Evolutionary conservation across 805 yeast genomes (phyloP).

Genomic region (Metschnikowia anglica): DNA sequence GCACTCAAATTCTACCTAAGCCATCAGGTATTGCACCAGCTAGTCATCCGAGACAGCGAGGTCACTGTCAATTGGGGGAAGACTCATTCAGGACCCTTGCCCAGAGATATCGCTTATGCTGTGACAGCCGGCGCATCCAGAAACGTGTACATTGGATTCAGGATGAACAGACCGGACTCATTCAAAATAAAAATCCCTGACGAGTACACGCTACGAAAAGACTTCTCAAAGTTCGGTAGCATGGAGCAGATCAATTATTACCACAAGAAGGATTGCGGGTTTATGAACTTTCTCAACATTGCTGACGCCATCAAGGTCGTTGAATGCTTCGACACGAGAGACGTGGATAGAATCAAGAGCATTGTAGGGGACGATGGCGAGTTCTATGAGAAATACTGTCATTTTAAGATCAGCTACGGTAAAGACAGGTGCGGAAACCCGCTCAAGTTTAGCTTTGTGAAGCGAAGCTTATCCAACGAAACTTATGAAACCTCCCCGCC

Average conservation of each 20-base stretch:
- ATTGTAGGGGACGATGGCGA: slow-evolving; percentile 36
- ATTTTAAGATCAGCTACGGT: slow-evolving; percentile 64
- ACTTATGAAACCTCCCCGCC: background rate
- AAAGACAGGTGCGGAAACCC: slow-evolving; percentile 82
- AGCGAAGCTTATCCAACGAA: slow-evolving; percentile 13
- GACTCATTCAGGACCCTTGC: slow-evolving; percentile 62
- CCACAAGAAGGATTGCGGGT: slow-evolving; percentile 70
- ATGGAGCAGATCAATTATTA: slow-evolving; percentile 75
- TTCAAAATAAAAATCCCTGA: slow-evolving; percentile 28
- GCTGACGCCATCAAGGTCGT: slow-evolving; percentile 62
- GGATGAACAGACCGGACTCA: slow-evolving; percentile 22
- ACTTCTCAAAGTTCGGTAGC: slow-evolving; percentile 65
- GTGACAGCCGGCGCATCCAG: slow-evolving; percentile 75
- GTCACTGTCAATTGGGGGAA: slow-evolving; percentile 72
- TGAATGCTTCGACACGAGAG: slow-evolving; percentile 48
- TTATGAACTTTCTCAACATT: slow-evolving; percentile 68
- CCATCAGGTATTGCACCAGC: slow-evolving; percentile 54
- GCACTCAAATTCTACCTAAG: slow-evolving; percentile 68
- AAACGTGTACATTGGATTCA: slow-evolving; percentile 70
- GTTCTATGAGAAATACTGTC: slow-evolving; percentile 46
- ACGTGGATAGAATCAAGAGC: slow-evolving; percentile 34
- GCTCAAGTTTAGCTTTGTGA: slow-evolving; percentile 52
- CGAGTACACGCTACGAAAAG: slow-evolving; percentile 52
- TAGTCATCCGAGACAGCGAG: slow-evolving; percentile 60
- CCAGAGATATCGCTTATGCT: slow-evolving; percentile 55